phyloP scores from a whole-genome alignment of 306 rosid genomes.

The Mucuna pruriens region DNA sequence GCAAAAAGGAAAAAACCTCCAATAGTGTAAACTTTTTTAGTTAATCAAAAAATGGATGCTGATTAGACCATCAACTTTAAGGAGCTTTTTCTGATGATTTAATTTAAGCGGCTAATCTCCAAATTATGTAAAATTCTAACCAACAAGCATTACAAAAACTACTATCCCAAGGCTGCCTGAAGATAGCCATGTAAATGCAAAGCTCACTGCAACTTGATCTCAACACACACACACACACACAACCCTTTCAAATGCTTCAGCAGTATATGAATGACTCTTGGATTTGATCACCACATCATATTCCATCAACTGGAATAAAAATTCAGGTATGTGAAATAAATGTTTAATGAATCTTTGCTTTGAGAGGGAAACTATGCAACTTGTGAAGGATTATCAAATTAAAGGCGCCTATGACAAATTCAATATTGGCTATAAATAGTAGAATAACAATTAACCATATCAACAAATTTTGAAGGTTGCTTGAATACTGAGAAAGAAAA shows the following conservation, averaged over 20 bases:
- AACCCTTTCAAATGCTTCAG: constrained; percentile 5
- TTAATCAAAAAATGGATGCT: background rate
- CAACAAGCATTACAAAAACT: background rate
- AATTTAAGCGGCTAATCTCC: background rate
- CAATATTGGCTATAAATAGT: background rate
- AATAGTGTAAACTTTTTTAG: constrained; percentile 1
- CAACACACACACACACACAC: background rate
- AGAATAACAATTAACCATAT: constrained; percentile 1
- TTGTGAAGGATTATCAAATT: constrained; percentile 5
- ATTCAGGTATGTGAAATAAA: background rate
- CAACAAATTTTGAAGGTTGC: background rate
- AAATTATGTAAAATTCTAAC: background rate
- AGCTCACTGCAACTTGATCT: background rate
- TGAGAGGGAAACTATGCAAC: background rate
- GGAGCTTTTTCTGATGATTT: background rate
- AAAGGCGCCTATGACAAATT: background rate
- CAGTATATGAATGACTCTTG: background rate
- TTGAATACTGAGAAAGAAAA: constrained; percentile 14
- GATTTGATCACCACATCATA: background rate
- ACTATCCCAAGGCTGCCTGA: background rate
- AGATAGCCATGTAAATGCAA: background rate
- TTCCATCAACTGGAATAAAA: background rate
- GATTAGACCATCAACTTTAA: background rate
- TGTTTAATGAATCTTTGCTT: background rate
- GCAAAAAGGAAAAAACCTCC: background rate